Conservation (phyloP, 352 stramenopile species). For the Pythium plurisporium region DNA sequence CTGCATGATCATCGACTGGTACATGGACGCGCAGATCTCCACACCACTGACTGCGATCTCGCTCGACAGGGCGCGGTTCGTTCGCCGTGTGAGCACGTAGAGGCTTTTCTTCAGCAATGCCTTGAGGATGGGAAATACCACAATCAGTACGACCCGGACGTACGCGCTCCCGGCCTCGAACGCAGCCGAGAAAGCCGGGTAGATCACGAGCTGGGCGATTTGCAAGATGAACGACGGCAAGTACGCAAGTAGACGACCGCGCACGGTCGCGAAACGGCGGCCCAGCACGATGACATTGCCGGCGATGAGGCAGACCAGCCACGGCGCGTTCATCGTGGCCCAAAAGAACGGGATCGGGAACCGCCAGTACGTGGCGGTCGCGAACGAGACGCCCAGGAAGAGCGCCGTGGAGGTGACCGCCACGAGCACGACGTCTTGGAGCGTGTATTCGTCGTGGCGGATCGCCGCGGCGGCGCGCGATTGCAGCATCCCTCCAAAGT, state of each 20-base stretch:
- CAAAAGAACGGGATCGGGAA: constrained; percentile 3
- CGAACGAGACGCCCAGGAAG: neutral
- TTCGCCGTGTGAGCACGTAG: neutral
- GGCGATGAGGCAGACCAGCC: neutral
- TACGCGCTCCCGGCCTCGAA: neutral
- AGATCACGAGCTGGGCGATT: constrained; percentile 3
- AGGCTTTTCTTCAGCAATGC: neutral
- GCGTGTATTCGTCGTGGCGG: neutral
- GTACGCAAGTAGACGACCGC: neutral
- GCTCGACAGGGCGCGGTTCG: neutral
- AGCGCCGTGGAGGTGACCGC: neutral
- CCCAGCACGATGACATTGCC: neutral
- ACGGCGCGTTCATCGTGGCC: neutral
- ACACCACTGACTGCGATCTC: neutral
- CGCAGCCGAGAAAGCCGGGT: constrained; percentile 4
- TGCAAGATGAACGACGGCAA: neutral
- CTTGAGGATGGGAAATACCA: constrained; percentile 10
- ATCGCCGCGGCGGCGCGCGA: neutral
- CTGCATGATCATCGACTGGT: constrained; percentile 23
- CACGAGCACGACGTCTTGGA: neutral
- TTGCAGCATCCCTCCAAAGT: neutral
- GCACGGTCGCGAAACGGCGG: neutral
- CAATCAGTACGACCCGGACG: neutral
- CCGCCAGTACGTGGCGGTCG: neutral
- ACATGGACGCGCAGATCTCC: constrained; percentile 8